Evolutionary conservation across 257 asterid species (phyloP), one percentile per base, ranked within the genome.

Genomic region (Nyctanthes arbortristis): DNA sequence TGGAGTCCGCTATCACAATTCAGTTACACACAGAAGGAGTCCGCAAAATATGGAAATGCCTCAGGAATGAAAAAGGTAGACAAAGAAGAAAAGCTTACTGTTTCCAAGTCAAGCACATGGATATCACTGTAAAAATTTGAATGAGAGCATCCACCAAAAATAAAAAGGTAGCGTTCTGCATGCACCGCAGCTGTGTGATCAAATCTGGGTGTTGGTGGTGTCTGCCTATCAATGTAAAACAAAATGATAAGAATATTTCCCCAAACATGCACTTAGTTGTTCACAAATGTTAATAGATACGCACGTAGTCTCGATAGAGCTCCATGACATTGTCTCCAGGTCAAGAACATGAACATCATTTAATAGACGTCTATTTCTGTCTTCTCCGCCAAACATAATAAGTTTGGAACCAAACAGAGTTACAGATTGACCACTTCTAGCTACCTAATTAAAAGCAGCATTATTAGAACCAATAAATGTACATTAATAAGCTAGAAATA

Each of bases 131-230:
- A 89, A 77, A 94, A 94, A 63, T 88, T 72, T 59, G 99, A 91
- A 85, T 94, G 99, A 69, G 99, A 91, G 87, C 99, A 94, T 74
- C 99, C 99, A 69, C 99, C 99, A 81, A 84, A 87, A 63, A 94
- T 79, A 62, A 87, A 85, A 79, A 94, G 97, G 84, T 91, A 94
- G 32, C 89, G 91, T 14, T 82, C 95, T 35, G 85, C 86, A 79
- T 89, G 93, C 70, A 86, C 66, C 35, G 96, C 92, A 76, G 99
- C 96, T 29, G 88, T 72, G 81, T 91, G 99, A 83, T 94, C 99
- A 75, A 89, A 91, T 82, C 99, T 88, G 57, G 99, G 97, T 68
- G 87, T 73, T 79, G 99, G 99, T 76, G 96, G 87, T 61, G 89
- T 78, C 85, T 91, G 93, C 85, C 97, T 94, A 88, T 84, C 75